Evolutionary conservation across 1,284 basidiomycete species (phyloP).

Genomic region (Pisolithus thermaeus): DNA sequence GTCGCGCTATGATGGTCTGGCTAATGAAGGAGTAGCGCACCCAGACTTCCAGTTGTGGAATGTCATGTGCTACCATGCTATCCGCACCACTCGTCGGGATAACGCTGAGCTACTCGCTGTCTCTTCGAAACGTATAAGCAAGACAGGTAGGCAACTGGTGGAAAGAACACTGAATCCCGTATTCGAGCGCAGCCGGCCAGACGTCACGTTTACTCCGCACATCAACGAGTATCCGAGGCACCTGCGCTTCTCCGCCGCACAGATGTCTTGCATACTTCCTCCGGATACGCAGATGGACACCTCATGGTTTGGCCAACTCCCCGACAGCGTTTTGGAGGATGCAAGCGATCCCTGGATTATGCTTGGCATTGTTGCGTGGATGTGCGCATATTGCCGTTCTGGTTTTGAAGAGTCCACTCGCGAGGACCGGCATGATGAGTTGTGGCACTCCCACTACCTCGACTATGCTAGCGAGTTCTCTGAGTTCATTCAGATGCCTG

Average conservation of each 20-base stretch:
- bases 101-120: neutral
- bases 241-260: neutral
- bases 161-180: neutral
- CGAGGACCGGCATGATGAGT: neutral
- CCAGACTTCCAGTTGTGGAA: neutral
- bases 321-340: neutral
- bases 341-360: neutral
- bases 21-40: neutral
- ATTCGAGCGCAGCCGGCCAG: neutral
- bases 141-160: neutral
- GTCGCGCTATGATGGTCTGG: neutral
- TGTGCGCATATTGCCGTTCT: neutral
- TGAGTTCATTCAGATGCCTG: neutral
- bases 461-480: neutral
- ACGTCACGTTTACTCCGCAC: neutral
- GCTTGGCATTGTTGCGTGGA: neutral
- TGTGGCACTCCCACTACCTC: neutral
- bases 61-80: neutral
- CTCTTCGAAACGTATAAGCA: neutral
- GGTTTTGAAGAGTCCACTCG: neutral
- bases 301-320: neutral
- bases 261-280: neutral
- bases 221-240: neutral
- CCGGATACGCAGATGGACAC: neutral
- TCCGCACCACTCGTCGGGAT: neutral